Base-by-base conservation (phyloP, 2,329 filamentous ascomycete genomes). In the Ploettnerulaceae sp. region DNA sequence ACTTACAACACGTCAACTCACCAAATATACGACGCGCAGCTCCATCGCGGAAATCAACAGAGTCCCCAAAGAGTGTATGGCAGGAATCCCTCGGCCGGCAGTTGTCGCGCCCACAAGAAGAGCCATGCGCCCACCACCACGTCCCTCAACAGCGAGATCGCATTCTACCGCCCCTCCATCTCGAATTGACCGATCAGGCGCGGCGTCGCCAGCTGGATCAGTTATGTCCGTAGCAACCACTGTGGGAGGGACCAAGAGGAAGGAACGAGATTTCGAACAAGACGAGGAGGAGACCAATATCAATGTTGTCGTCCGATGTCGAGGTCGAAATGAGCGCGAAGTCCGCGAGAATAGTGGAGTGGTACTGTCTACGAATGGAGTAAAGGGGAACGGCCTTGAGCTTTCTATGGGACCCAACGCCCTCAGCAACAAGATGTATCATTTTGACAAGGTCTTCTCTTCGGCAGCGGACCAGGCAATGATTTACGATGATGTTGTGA, bases 381-480 rank as follows among this genome's bases (percentile, higher is more conserved):
- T 89, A 51, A 91, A 87, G 67, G 89, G 90, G 34, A 89, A 85
- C 61, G 78, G 76, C 29, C 81, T 98, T 20, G 85, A 94, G 56
- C 69, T 98, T 37, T 90, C 84, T 3, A 95, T 97, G 88, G 93
- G 91, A 1, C 84, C 90, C 0, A 95, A 84, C 66, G 86, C 93
- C 25, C 70, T 97, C 47, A 94, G 84, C 72, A 95, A 98, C 70
- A 97, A 97, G 70, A 86, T 88, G 0, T 98, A 98, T 65, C 83
- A 86, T 55, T 98, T 98, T 64, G 93, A 98, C 68, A 93, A 91
- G 63, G 93, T 97, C 55, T 98, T 95, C 62, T 96, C 93, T 1
- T 86, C 86, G 1, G 93, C 91, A 0, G 91, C 93, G 1, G 93
- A 97, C 61, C 93, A 98, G 68, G 79, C 75, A 42, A 94, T 95